Evolutionary conservation across 2,329 filamentous ascomycete species (phyloP), one percentile per base, ranked within the genome.

Genomic region (Endothia cerciana): DNA sequence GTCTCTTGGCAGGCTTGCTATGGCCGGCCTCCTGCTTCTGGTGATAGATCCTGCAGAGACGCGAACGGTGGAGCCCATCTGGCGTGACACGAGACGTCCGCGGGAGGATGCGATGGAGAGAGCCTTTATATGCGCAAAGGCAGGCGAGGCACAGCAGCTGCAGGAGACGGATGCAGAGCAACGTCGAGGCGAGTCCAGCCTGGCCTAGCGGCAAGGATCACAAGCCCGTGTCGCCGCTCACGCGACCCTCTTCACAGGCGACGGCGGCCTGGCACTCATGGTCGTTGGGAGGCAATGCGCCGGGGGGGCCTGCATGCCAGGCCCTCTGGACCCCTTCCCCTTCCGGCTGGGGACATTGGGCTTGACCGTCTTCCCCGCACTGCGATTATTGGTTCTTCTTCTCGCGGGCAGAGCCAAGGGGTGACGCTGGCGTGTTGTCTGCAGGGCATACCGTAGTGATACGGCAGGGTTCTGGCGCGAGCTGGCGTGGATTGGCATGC

Each of bases 201-300:
- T 49, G 59, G 59, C 59, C 63, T 56, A 61, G 38, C n/a, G 47
- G 63, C 63, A 61, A 49, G 47, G 58, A 38, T 60, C 15, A 49
- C 45, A 62, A 56, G n/a, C 47, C 63, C 57, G 53, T 61, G 63
- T 47, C 43, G 57, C 57, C 57, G 58, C 36, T 22, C 36, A 41
- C 55, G 55, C 19, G 55, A 58, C 55, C 55, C 47, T 51, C n/a
- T 25, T 51, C 47, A 17, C 13, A 28, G 25, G 25, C 13, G 47
- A 25, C 47, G 47, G 47, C 28, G n/a, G 33, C 28, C 25, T 51
- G 25, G 45, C 13, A 49, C 8, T 25, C 45, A 49, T 11, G 45
- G 45, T 11, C 45, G 22, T 49, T 49, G 25, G 59, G 36, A 45
- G 59, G 60, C 33, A 49, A 55, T 55, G 38, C 62, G 53, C 53